A percentile compares a stretch with the other conserved stretches of the same genome.
Evolutionary conservation across 192 early-diverging fungal species (phyloP).

Genomic region (Backusella westeae): DNA sequence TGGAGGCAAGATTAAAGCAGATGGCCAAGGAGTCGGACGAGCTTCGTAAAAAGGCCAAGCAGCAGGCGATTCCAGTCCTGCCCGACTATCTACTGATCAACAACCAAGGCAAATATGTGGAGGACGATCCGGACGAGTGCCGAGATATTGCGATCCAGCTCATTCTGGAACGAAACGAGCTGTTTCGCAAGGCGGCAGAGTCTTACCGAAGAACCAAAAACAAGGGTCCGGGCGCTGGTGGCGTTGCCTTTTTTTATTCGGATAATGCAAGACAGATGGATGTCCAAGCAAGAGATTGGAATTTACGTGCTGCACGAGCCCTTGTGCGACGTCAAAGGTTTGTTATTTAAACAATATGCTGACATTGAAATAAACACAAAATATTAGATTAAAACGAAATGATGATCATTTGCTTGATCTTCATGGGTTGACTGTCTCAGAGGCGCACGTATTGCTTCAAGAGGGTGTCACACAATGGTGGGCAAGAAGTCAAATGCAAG

Average conservation of each 20-base stretch:
- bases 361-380: background rate
- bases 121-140: constrained; percentile 50
- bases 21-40: constrained; percentile 7
- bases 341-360: background rate
- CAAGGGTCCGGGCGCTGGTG: constrained; percentile 42
- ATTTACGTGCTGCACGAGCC: constrained; percentile 54
- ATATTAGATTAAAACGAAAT: constrained; percentile 15
- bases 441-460: constrained; percentile 57
- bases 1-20: background rate
- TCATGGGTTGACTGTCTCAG: constrained; percentile 62
- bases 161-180: constrained; percentile 43
- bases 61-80: constrained; percentile 18
- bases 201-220: constrained; percentile 31
- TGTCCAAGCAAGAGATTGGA: constrained; percentile 46
- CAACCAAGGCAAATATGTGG: constrained; percentile 38
- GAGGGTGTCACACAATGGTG: constrained; percentile 63
- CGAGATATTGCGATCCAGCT: constrained; percentile 39
- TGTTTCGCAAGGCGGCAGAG: constrained; percentile 46
- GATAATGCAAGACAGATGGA: constrained; percentile 43
- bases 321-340: constrained; percentile 34
- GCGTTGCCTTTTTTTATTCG: constrained; percentile 52
- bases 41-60: constrained; percentile 5
- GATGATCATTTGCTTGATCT: constrained; percentile 64
- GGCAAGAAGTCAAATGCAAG: constrained; percentile 40
- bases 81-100: constrained; percentile 36